phyloP scores from a whole-genome alignment of 2,329 filamentous ascomycete species.

The Penicillium sp. region DNA sequence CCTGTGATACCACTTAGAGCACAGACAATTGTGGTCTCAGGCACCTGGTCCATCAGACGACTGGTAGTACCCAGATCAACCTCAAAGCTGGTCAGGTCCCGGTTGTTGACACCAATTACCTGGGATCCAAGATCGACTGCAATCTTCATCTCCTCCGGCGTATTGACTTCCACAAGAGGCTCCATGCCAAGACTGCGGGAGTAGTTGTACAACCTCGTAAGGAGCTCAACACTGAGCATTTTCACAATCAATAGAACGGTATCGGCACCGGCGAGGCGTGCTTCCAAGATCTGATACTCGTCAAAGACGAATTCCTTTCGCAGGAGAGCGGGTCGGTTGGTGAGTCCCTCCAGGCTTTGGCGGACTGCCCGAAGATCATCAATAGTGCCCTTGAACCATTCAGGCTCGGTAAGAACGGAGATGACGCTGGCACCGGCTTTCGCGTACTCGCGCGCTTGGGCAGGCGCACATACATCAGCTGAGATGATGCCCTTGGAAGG shows the following conservation, averaged over 20 bases:
- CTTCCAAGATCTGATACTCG: conserved; percentile 96
- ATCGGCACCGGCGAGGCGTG: conserved; percentile 87
- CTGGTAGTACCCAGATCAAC: conserved; percentile 93
- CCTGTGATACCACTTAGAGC: conserved; percentile 93
- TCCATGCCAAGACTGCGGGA: conserved; percentile 93
- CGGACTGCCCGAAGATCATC: conserved; percentile 88
- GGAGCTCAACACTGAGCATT: conserved; percentile 78
- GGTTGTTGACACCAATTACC: conserved; percentile 96
- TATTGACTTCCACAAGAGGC: conserved; percentile 95
- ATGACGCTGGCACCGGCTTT: conserved; percentile 94
- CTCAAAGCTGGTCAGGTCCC: conserved; percentile 93
- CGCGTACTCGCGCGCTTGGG: conserved; percentile 88
- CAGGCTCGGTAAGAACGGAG: conserved; percentile 95
- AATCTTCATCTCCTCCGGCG: conserved; percentile 84
- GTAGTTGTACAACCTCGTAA: conserved; percentile 82
- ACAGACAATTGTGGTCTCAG: conserved; percentile 82
- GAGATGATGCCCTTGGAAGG: conserved; percentile 96
- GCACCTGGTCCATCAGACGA: conserved; percentile 82
- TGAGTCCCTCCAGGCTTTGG: conserved; percentile 85
- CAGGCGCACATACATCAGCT: conserved; percentile 80
- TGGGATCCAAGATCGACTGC: conserved; percentile 84
- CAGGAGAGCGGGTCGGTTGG: conserved; percentile 85
- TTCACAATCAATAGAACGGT: conserved; percentile 96
- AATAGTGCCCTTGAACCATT: conserved; percentile 99
- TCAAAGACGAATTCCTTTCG: conserved; percentile 98